Evolutionary conservation across 1,139 yeast genomes (phyloP), one percentile per base, ranked within the genome.

Genomic region (Meyerozyma smithsonii): DNA sequence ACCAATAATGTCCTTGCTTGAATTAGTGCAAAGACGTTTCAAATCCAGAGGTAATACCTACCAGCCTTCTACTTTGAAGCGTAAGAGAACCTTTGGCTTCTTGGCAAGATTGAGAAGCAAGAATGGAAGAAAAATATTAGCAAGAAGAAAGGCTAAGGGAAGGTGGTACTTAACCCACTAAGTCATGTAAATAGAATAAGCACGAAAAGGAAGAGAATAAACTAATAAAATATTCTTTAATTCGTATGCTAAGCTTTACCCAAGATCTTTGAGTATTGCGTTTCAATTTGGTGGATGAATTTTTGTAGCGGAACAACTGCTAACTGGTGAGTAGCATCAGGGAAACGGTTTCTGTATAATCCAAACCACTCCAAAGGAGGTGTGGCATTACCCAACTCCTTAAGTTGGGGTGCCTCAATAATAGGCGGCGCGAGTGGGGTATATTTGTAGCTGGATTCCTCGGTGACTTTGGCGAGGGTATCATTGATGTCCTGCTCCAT

Each of bases 361-460:
- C 98, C 98, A 64, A 92, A 85, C 98, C 98, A 92, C 58, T 92
- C 97, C 46, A 92, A 66, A 2, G 98, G 97, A 1, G 98, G 98
- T 0, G 98, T 92, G 1, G 97, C 97, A 61, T 85, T 92, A 23
- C 97, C 97, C 54, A 92, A 70, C 55, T 92, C 97, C 52, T 81
- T 80, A 50, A 92, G 68, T 51, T 84, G 94, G 1, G 97, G 97
- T 18, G 92, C 87, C 46, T 86, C 95, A 36, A 92, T 88, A 8
- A 78, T 69, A 1, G 97, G 96, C 8, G 85, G 84, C 30, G 75
- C 79, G 20, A 85, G 54, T 0, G 97, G 78, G 14, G 73, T 55
- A 51, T 92, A 92, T 0, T 48, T 58, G 51, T 73, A 85, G 46
- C 77, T 78, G 6, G 81, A 69, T 28, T 74, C 77, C 26, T 69